Evolutionary conservation across 495 filamentous ascomycete species (phyloP).

Genomic region (Hypomontagnella submonticulosa): DNA sequence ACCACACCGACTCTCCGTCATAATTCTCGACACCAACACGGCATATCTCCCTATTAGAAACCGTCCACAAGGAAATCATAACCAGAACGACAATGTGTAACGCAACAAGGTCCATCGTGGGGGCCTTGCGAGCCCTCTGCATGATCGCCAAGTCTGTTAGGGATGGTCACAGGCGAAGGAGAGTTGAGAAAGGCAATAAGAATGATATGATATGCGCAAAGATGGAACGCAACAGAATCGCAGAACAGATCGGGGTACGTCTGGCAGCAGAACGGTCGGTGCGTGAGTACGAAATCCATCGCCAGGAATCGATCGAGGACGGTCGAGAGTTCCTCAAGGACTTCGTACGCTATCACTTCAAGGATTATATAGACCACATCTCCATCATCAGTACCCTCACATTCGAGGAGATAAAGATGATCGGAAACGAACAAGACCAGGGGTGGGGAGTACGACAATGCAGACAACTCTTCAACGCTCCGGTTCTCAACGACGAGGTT

Average conservation of each 20-base stretch:
- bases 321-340: constrained; percentile 1
- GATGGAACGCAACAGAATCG: not conserved
- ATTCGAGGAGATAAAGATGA: not conserved
- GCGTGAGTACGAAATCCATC: not conserved
- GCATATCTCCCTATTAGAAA: too few species aligned
- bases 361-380: not conserved
- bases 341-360: not conserved
- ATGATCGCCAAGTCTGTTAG: too few species aligned
- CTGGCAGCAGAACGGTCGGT: not conserved
- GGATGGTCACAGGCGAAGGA: too few species aligned
- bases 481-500: not conserved
- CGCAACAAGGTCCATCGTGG: too few species aligned
- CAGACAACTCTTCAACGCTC: not conserved
- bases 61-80: too few species aligned
- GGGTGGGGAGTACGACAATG: not conserved
- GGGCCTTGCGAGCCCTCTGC: too few species aligned
- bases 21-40: too few species aligned
- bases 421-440: not conserved
- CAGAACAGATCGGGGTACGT: not conserved
- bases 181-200: too few species aligned
- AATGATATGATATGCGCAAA: not conserved
- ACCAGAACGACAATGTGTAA: too few species aligned
- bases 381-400: not conserved
- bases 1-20: too few species aligned
- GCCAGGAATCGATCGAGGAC: not conserved